A percentile compares a stretch with the other conserved stretches of the same genome.
Evolutionary conservation across 129 eudicot genomes (phyloP).

Genomic region (Flaveria ramosissima): DNA sequence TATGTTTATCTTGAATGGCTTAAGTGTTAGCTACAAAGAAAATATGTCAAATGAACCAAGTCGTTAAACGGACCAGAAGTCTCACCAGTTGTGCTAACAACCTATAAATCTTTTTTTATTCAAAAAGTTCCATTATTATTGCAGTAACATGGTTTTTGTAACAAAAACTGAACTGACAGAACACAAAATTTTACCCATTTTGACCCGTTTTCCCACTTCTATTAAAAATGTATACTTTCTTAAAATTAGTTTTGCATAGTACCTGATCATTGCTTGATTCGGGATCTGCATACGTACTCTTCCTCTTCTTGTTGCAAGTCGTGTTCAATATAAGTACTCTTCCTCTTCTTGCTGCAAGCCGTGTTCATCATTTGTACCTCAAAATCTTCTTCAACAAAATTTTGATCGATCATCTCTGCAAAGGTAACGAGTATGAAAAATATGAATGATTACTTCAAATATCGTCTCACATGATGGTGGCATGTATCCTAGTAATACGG

Average conservation of each 20-base stretch:
- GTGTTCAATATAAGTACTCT: conserved; percentile 30
- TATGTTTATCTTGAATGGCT: background rate
- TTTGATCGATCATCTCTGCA: conserved; percentile 74
- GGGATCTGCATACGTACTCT: conserved; percentile 35
- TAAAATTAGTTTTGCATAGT: conserved; percentile 1
- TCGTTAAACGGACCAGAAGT: background rate
- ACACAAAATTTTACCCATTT: background rate
- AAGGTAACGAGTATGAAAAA: background rate
- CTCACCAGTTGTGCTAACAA: background rate
- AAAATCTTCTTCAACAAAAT: conserved; percentile 59
- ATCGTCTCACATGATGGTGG: background rate
- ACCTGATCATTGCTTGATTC: conserved; percentile 51
- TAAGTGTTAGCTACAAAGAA: background rate
- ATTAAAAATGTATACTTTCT: no score
- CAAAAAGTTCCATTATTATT: background rate
- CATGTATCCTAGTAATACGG: background rate
- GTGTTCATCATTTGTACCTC: conserved; percentile 34
- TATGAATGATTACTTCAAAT: background rate
- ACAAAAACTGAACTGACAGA: background rate
- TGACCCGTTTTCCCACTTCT: background rate
- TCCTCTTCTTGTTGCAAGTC: conserved; percentile 37
- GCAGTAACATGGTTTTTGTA: no score
- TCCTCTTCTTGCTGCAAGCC: conserved; percentile 44
- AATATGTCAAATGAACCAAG: background rate
- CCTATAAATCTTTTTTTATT: background rate